Evolutionary conservation across 1,284 basidiomycete genomes (phyloP), one percentile per base, ranked within the genome.

Genomic region (Tilletia walkeri): DNA sequence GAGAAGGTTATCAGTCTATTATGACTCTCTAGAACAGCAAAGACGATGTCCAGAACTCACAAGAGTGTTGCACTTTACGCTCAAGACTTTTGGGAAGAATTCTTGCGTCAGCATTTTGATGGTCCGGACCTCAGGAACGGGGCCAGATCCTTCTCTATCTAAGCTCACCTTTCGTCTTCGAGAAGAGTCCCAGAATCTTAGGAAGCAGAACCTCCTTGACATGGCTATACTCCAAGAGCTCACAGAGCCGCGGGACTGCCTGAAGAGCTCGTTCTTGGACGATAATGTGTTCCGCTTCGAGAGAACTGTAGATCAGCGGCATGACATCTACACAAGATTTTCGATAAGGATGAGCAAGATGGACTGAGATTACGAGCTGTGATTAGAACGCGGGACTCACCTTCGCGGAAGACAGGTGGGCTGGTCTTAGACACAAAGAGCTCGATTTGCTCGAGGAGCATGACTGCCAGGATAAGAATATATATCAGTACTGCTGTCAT

Each of bases 181-280:
- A 71, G 54, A 83, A 83, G 2, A 83, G 72, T 20, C 72, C 68
- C 6, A 75, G 71, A 59, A 83, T 78, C 69, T 76, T 76, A 30
- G 81, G 81, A 49, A 83, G 76, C 24, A 82, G 72, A 12, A 76
- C 75, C 48, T 83, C 82, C 65, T 82, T 83, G 66, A 83, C 78
- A 67, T 83, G 81, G 14, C 80, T 75, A 45, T 78, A 83, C 84
- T 98, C 95, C 61, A 99, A 91, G 18, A 90, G 90, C 78, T 97
- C 94, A 79, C 93, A 95, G 0, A 99, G 86, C 65, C 89, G 89
- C 0, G 95, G 95, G 0, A 99, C 91, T 24, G 87, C 87, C 74
- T 90, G 90, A 47, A 99, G 85, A 0, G 93, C 95, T 71, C 90
- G 89, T 84, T 99, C 95, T 87, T 98, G 94, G 10, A 99, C 92